Conservation (phyloP, 106 monocot genomes). For the Dendrobium huoshanense region DNA sequence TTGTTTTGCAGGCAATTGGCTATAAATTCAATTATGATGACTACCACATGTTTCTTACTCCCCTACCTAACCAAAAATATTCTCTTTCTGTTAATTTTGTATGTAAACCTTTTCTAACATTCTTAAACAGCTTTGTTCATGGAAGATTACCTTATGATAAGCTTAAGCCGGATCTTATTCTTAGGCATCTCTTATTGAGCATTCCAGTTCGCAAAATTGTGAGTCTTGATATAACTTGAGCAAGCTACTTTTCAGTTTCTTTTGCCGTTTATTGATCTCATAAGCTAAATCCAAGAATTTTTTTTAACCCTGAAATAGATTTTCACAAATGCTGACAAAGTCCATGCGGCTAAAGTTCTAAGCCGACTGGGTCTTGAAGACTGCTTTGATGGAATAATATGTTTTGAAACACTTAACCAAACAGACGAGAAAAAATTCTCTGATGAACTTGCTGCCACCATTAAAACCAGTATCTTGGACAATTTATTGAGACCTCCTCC, state of each 20-base stretch:
- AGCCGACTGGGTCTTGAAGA: conserved; percentile 68
- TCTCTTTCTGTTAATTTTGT: not conserved
- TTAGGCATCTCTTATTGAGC: conserved; percentile 52
- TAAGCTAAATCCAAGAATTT: not conserved
- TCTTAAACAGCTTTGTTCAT: conserved; percentile 55
- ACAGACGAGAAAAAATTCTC: conserved; percentile 10
- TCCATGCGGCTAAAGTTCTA: conserved; percentile 54
- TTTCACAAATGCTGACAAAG: conserved; percentile 72
- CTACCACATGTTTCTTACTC: conserved; percentile 56
- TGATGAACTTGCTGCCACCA: not conserved
- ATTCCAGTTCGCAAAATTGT: conserved; percentile 80
- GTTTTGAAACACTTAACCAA: conserved; percentile 85
- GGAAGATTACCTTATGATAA: conserved; percentile 78
- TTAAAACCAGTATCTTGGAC: conserved; percentile 29
- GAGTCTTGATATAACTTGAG: conserved; percentile 6
- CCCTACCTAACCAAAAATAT: not conserved
- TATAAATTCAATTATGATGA: conserved; percentile 85
- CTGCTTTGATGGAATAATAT: conserved; percentile 86
- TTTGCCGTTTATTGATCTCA: not conserved
- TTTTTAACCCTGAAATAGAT: conserved; percentile 27
- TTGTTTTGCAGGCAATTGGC: conserved; percentile 58
- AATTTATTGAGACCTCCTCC: conserved; percentile 19
- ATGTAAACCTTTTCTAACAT: not conserved
- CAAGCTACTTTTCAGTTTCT: not conserved
- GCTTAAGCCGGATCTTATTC: conserved; percentile 60